A percentile compares a stretch with the other conserved stretches of the same genome.
These are phyloP conservation scores for Musa beccarii DNA, from an alignment of 176 grass and related monocot genomes.

Conservation along the genomic window DNA sequence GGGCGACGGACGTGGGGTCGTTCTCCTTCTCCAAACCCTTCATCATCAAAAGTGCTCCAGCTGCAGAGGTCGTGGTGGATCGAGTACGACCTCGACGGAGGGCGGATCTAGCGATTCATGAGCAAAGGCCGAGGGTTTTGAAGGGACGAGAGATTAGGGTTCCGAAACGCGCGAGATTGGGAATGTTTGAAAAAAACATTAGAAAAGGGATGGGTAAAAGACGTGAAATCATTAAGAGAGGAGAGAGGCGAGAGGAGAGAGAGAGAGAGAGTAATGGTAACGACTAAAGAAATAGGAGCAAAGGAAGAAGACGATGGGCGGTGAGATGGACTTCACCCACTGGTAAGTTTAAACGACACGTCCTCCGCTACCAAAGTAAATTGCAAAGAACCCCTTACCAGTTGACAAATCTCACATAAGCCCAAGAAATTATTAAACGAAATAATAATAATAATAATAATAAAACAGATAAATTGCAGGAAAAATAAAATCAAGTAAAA, in stretches of 20 bases:
- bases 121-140: background rate
- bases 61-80: background rate
- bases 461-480: too few relatives aligned
- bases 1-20: background rate
- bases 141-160: background rate
- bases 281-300: background rate
- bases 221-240: background rate
- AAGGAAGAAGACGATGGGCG: background rate
- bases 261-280: background rate
- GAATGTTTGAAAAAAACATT: slow-evolving; percentile 1
- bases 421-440: background rate
- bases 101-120: background rate
- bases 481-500: too few relatives aligned
- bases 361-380: background rate
- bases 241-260: too few relatives aligned
- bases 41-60: background rate
- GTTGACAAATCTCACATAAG: background rate
- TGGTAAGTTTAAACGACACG: slow-evolving; percentile 1
- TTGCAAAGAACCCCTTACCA: background rate
- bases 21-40: background rate
- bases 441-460: background rate
- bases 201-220: background rate
- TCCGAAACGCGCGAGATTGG: slow-evolving; percentile 4
- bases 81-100: background rate
- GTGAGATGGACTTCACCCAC: background rate